phyloP scores from a whole-genome alignment of 2,329 filamentous ascomycete species.

The Colletotrichum phormii region DNA sequence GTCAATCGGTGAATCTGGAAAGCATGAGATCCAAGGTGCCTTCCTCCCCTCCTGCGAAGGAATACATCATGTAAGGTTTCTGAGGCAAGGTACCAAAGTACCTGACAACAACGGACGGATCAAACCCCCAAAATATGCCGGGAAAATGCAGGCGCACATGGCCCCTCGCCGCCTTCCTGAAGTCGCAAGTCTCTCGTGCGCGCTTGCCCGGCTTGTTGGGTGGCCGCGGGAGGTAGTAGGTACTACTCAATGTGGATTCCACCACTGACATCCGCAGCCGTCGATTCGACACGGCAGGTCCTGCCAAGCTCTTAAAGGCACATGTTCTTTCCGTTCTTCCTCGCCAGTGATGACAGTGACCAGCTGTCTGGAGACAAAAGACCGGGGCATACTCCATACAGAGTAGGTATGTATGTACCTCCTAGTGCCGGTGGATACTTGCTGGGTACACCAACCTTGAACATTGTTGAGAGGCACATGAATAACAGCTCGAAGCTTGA shows the following conservation, averaged over 20 bases:
- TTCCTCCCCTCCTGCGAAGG: not conserved
- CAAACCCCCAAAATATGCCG: not conserved
- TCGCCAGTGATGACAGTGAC: not conserved
- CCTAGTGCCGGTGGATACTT: not conserved
- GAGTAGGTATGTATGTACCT: too few species aligned
- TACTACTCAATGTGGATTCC: slow-evolving; percentile 24
- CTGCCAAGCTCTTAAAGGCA: slow-evolving; percentile 13
- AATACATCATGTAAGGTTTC: too few species aligned
- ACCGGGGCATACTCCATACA: not conserved
- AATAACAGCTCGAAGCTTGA: slow-evolving; percentile 18
- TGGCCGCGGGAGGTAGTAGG: slow-evolving; percentile 27
- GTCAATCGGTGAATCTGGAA: not conserved
- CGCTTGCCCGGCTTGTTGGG: slow-evolving; percentile 29
- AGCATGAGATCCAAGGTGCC: not conserved
- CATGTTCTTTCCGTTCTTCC: not conserved
- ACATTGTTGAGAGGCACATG: slow-evolving; percentile 37
- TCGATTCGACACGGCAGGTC: slow-evolving; percentile 16
- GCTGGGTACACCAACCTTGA: not conserved
- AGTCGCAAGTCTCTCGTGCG: slow-evolving; percentile 25
- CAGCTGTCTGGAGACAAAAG: not conserved
- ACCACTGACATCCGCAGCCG: slow-evolving; percentile 6
- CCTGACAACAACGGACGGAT: not conserved
- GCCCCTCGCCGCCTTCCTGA: slow-evolving; percentile 24
- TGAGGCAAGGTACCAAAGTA: not conserved
- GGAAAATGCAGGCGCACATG: not conserved